Evolutionary conservation across 352 stramenopile species (phyloP), one percentile per base, ranked within the genome.

Genomic region (Phytophthora kernoviae): DNA sequence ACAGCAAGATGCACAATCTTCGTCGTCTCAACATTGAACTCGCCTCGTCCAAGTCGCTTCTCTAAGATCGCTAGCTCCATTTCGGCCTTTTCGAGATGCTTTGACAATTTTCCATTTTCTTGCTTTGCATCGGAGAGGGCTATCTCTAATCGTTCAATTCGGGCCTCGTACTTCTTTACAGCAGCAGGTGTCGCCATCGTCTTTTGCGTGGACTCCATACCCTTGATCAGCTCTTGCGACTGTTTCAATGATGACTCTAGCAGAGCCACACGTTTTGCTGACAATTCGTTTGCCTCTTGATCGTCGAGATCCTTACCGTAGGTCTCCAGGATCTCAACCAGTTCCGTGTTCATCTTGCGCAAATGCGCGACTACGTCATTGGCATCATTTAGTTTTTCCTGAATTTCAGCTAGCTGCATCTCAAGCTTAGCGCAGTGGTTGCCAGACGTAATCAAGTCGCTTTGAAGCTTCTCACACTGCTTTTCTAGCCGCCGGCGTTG

Each of bases 1-100:
- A 93, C 67, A n/a, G 85, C 68, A 30, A 94, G 62, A 61, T 96
- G 88, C 9, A 96, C 73, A n/a, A 96, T 87, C 58, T 96, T 96
- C 22, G 85, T 95, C 15, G 77, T 93, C 34, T 86, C 70, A 8
- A 78, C 56, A 47, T 96, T 95, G 58, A 89, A 91, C 43, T 93
- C 84, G 32, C 86, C 87, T 47, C 73, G 66, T 20, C 81, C 87
- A 17, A 94, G 65, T 2, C 85, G 79, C 32, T 88, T 89, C 56
- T 96, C 85, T 32, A 89, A 77, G 18, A 81, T 55, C 1, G 72
- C 77, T 8, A 88, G 70, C 39, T 91, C 76, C 53, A 74, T 79
- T 57, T 94, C 81, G 4, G 65, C 65, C 43, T 81, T 84, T 47
- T 91, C 78, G 5, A 95, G 70, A 49, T 89, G 79, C 30, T 84